phyloP scores from a whole-genome alignment of 1,284 basidiomycete genomes.

The Calocybe gambosa region DNA sequence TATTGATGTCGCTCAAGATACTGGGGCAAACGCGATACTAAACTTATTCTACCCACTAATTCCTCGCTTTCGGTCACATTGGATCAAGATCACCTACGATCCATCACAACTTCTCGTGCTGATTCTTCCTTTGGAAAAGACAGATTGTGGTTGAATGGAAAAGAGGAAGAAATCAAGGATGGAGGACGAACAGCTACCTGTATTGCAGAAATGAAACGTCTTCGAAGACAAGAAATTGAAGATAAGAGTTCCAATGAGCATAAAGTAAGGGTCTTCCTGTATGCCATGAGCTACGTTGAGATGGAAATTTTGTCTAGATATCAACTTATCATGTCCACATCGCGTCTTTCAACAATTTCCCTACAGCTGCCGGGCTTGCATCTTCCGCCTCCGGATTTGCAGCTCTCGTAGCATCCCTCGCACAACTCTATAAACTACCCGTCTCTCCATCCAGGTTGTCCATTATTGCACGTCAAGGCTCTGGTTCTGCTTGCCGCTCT shows the following conservation, averaged over 20 bases:
- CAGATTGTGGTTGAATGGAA: conserved; percentile 91
- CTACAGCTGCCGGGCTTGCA: conserved; percentile 95
- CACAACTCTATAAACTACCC: conserved; percentile 80
- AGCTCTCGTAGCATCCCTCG: conserved; percentile 87
- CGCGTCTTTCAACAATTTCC: conserved; percentile 97
- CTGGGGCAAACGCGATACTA: conserved; percentile 98
- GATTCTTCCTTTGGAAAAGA: conserved; percentile 75
- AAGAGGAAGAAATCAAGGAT: conserved; percentile 82
- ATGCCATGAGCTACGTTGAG: conserved; percentile 5
- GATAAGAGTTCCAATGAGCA: conserved; percentile 55
- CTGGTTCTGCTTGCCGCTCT: conserved; percentile 95
- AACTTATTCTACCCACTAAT: conserved; percentile 95
- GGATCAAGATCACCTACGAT: conserved; percentile 92
- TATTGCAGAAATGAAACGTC: conserved; percentile 81
- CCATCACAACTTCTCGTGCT: conserved; percentile 88
- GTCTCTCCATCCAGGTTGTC: conserved; percentile 70
- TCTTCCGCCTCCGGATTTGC: conserved; percentile 98
- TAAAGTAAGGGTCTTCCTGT: conserved; percentile 45
- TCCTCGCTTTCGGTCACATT: conserved; percentile 96
- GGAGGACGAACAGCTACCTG: conserved; percentile 81
- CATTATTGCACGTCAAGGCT: conserved; percentile 93
- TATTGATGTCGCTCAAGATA: conserved; percentile 49
- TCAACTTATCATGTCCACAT: conserved; percentile 79
- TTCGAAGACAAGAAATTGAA: conserved; percentile 72
- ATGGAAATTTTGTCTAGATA: conserved; percentile 39